Percentiles rank a stretch among this genome's conserved stretches.
Conservation (phyloP, 2,329 filamentous ascomycete genomes). For the Dendrostoma leiphaemia region DNA sequence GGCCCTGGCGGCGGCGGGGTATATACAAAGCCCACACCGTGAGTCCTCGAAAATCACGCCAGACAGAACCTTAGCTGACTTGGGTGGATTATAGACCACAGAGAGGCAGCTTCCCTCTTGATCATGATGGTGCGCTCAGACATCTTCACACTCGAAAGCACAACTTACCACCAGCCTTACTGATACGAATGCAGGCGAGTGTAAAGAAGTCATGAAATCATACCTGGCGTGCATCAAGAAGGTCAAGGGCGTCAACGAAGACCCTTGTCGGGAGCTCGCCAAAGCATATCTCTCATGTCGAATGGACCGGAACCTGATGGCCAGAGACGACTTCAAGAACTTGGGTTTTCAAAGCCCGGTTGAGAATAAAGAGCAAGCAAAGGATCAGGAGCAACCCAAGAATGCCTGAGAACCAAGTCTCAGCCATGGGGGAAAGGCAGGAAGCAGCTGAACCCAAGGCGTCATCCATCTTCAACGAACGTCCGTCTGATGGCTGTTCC, state of each 20-base stretch:
- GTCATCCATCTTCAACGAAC: not conserved
- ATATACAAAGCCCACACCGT: slow-evolving; percentile 33
- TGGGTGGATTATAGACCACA: slow-evolving; percentile 62
- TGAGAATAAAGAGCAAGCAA: slow-evolving; percentile 3
- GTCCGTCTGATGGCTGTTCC: not conserved
- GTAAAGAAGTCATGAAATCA: slow-evolving; percentile 80
- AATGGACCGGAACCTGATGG: slow-evolving; percentile 99
- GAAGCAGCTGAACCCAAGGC: not conserved
- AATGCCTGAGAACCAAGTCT: not conserved
- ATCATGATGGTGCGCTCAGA: slow-evolving; percentile 67
- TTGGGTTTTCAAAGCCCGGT: slow-evolving; percentile 66
- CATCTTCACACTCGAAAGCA: not conserved
- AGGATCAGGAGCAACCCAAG: not conserved
- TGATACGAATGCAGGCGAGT: slow-evolving; percentile 65
- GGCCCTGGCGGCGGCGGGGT: slow-evolving; percentile 29
- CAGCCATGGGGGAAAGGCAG: not conserved
- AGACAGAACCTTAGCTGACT: not conserved
- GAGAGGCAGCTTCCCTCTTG: slow-evolving; percentile 91
- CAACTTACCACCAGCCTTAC: no score
- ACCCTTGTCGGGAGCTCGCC: slow-evolving; percentile 79
- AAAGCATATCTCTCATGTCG: slow-evolving; percentile 88
- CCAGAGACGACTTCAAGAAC: slow-evolving; percentile 91
- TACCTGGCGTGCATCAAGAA: slow-evolving; percentile 89
- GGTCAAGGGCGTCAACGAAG: slow-evolving; percentile 79
- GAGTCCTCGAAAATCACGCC: slow-evolving; percentile 16